Conservation (phyloP, 331 rosid genomes). For the Dryas integrifolia region DNA sequence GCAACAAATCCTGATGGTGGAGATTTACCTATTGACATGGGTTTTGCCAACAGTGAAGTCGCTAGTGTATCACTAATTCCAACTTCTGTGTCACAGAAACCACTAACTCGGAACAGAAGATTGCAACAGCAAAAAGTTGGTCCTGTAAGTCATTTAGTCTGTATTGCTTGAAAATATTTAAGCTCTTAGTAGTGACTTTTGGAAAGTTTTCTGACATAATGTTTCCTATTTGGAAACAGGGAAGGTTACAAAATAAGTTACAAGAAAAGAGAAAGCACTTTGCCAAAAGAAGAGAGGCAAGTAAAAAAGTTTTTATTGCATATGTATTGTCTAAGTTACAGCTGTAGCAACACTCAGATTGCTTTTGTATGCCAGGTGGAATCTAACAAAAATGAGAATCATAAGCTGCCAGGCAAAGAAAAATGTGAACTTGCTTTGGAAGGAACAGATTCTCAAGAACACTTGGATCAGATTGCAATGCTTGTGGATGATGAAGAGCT, state of each 20-base stretch:
- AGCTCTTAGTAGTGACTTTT: slow-evolving; percentile 14
- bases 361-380: slow-evolving; percentile 51
- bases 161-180: slow-evolving; percentile 19
- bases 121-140: slow-evolving; percentile 32
- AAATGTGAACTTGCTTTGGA: slow-evolving; percentile 72
- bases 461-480: slow-evolving; percentile 43
- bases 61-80: slow-evolving; percentile 27
- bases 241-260: slow-evolving; percentile 40
- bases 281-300: slow-evolving; percentile 55
- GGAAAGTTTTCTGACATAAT: slow-evolving; percentile 29
- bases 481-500: slow-evolving; percentile 89
- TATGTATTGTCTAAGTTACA: slow-evolving; percentile 24
- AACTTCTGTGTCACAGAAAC: slow-evolving; percentile 32
- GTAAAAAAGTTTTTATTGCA: slow-evolving; percentile 2
- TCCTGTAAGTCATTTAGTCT: slow-evolving; percentile 44
- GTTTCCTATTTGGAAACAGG: slow-evolving; percentile 49
- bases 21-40: slow-evolving; percentile 50
- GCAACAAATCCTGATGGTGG: slow-evolving; percentile 70
- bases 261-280: slow-evolving; percentile 57
- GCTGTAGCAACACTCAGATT: slow-evolving; percentile 23
- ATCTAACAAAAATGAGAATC: slow-evolving; percentile 35
- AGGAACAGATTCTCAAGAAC: slow-evolving; percentile 43
- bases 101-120: slow-evolving; percentile 35
- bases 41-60: slow-evolving; percentile 37
- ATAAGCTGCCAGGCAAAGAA: slow-evolving; percentile 36